Percentiles rank a stretch among this genome's conserved stretches.
These are phyloP conservation scores for Litsea cubeba DNA, from an alignment of 164 flowering plant species.

Conservation along the genomic window DNA sequence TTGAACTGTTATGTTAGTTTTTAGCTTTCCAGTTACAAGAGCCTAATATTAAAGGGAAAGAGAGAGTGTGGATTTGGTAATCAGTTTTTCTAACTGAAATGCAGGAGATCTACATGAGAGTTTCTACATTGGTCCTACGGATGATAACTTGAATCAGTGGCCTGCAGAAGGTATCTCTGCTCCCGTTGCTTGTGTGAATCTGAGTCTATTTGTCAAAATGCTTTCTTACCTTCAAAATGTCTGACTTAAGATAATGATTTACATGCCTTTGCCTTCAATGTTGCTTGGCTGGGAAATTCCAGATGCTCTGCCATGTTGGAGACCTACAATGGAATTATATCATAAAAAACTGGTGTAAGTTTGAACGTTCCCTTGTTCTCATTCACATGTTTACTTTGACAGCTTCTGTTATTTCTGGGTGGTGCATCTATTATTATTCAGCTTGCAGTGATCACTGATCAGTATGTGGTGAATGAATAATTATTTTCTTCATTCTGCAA, in stretches of 20 bases:
- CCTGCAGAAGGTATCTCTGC: constrained; percentile 60
- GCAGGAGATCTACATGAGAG: constrained; percentile 84
- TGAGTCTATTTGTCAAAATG: neutral
- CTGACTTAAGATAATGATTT: neutral
- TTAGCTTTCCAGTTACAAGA: neutral
- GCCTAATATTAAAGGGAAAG: neutral
- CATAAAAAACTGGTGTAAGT: constrained; percentile 56
- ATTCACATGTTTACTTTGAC: neutral
- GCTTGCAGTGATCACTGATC: neutral
- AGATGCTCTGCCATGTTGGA: constrained; percentile 67
- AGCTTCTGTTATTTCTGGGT: neutral
- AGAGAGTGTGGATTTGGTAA: neutral
- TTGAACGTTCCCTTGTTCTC: neutral
- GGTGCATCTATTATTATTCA: neutral
- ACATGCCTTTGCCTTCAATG: neutral
- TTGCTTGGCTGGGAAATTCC: constrained; percentile 23
- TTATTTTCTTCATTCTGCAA: neutral
- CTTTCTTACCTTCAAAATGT: neutral
- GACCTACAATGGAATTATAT: constrained; percentile 62
- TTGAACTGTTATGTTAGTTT: neutral
- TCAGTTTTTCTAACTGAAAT: neutral
- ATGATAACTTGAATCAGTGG: constrained; percentile 65
- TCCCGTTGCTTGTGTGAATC: neutral
- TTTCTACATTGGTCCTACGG: constrained; percentile 67
- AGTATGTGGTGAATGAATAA: neutral